Evolutionary conservation across 257 asterid genomes (phyloP).

Genomic region (Euphrasia confusa): DNA sequence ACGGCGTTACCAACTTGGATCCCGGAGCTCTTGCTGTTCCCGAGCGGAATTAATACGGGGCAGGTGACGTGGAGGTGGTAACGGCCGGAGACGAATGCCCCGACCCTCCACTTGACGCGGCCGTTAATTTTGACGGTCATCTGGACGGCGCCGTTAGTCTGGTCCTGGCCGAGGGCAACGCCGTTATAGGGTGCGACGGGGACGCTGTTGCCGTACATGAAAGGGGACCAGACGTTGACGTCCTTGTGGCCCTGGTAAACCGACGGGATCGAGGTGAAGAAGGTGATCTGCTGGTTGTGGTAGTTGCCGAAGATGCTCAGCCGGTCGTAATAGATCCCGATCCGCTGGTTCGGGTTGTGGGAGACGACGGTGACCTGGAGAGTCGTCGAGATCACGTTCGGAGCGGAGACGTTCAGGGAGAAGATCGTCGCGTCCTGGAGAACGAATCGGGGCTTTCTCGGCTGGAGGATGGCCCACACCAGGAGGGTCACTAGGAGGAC

Average conservation of each 20-base stretch:
- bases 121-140: not conserved
- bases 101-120: slow-evolving; percentile 4
- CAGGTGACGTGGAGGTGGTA: not conserved
- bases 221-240: slow-evolving; percentile 78
- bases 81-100: not conserved
- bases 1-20: not conserved
- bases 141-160: not conserved
- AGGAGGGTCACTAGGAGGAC: slow-evolving; percentile 50
- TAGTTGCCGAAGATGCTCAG: slow-evolving; percentile 50
- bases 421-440: slow-evolving; percentile 97
- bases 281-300: slow-evolving; percentile 75
- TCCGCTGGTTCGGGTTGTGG: slow-evolving; percentile 59
- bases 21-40: not conserved
- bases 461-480: slow-evolving; percentile 76
- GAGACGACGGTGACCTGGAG: slow-evolving; percentile 75
- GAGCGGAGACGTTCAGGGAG: slow-evolving; percentile 66
- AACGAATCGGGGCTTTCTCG: slow-evolving; percentile 66
- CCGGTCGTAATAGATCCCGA: slow-evolving; percentile 69
- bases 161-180: slow-evolving; percentile 31
- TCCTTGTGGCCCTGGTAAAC: slow-evolving; percentile 85
- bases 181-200: slow-evolving; percentile 88
- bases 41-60: not conserved
- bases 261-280: slow-evolving; percentile 53
- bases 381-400: slow-evolving; percentile 68
- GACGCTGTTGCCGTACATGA: slow-evolving; percentile 51